These are phyloP conservation scores for Verticillium longisporum DNA, from an alignment of 2,329 filamentous ascomycete species.

Conservation along the genomic window DNA sequence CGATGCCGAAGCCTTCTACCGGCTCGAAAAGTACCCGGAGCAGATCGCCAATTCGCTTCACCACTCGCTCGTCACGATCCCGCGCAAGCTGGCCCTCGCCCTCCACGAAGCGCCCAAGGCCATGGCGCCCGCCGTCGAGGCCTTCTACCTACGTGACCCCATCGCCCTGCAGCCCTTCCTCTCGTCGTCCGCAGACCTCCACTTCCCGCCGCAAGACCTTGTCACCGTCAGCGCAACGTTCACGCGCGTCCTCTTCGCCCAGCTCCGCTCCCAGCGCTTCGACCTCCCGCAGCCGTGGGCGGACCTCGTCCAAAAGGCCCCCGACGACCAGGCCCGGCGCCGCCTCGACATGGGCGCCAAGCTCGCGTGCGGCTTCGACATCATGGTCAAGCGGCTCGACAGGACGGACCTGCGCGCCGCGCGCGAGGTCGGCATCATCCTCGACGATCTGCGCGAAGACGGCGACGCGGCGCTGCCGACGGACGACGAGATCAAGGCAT, in stretches of 20 bases:
- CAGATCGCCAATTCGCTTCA: slow-evolving; percentile 74
- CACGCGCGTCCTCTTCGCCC: slow-evolving; percentile 84
- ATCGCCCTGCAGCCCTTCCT: slow-evolving; percentile 64
- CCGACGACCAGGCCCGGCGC: slow-evolving; percentile 20
- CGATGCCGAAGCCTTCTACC: slow-evolving; percentile 86
- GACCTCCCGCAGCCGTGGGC: slow-evolving; percentile 51
- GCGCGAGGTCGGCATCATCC: slow-evolving; percentile 67
- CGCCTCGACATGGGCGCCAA: slow-evolving; percentile 78
- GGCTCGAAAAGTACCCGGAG: slow-evolving; percentile 73
- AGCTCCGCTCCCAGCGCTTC: slow-evolving; percentile 82
- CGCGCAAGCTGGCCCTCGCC: slow-evolving; percentile 74
- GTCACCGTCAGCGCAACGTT: slow-evolving; percentile 75
- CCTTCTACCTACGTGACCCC: slow-evolving; percentile 87
- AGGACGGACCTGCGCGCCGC: slow-evolving; percentile 62
- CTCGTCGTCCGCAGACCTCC: slow-evolving; percentile 42
- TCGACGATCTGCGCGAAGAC: slow-evolving; percentile 69
- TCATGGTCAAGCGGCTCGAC: slow-evolving; percentile 64
- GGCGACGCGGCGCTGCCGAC: slow-evolving; percentile 61
- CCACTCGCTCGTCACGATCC: slow-evolving; percentile 64
- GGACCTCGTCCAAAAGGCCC: slow-evolving; percentile 16
- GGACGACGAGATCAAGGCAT: slow-evolving; percentile 64
- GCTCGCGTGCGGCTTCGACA: slow-evolving; percentile 82
- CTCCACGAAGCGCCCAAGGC: slow-evolving; percentile 68
- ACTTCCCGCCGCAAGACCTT: slow-evolving; percentile 71
- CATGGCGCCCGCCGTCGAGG: slow-evolving; percentile 78